Evolutionary conservation across 2,329 filamentous ascomycete species (phyloP).

Genomic region (Cladophialophora immunda): DNA sequence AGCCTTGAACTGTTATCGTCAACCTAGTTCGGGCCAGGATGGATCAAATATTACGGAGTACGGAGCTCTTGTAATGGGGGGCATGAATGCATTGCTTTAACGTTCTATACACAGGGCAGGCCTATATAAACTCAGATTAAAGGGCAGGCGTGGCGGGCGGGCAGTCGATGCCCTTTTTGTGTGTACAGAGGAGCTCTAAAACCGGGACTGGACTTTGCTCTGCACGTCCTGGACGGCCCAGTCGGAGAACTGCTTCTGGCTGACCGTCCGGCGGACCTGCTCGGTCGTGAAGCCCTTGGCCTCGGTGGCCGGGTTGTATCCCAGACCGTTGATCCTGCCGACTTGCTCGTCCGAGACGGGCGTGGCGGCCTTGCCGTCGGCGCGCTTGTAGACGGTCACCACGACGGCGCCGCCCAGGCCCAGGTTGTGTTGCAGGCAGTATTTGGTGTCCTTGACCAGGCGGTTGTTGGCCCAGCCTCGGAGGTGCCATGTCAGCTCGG

Average conservation of each 20-base stretch:
- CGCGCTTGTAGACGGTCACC: conserved; percentile 85
- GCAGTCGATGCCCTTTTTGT: too few relatives aligned
- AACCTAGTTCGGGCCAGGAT: too few relatives aligned
- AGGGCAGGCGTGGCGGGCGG: too few relatives aligned
- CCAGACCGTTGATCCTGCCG: conserved; percentile 72
- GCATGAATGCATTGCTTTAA: too few relatives aligned
- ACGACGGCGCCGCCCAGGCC: conserved; percentile 91
- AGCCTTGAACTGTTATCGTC: too few relatives aligned
- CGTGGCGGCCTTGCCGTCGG: conserved; percentile 74
- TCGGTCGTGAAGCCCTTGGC: conserved; percentile 86
- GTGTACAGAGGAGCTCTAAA: conserved; percentile 49
- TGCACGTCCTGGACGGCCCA: conserved; percentile 82
- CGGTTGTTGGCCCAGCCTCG: conserved; percentile 96
- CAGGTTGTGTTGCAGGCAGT: conserved; percentile 89
- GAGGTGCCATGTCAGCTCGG: conserved; percentile 94
- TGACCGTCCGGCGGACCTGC: conserved; percentile 74
- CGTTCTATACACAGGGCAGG: too few relatives aligned
- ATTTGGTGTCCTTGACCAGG: conserved; percentile 70
- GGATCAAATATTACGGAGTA: too few relatives aligned
- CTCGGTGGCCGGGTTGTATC: conserved; percentile 91
- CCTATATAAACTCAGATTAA: too few relatives aligned
- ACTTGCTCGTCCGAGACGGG: conserved; percentile 70
- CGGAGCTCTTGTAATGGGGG: too few relatives aligned
- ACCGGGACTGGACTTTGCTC: conserved; percentile 76
- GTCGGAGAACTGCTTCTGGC: conserved; percentile 72